Conservation (phyloP, 129 eudicot genomes). For the Apium graveolens region DNA sequence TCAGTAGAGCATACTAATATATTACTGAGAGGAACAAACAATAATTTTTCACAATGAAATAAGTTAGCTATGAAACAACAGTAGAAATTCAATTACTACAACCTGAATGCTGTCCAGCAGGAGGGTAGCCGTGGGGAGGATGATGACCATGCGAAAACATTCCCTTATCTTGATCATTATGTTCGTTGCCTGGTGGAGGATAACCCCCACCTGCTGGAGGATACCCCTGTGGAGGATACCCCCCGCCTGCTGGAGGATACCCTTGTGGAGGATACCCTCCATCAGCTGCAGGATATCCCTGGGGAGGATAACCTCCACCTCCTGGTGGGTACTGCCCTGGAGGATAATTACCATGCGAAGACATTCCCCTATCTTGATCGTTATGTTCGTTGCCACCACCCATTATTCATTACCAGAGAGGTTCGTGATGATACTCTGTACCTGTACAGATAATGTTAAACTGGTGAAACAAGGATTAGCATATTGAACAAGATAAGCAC, state of each 20-base stretch:
- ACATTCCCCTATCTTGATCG: constrained; percentile 46
- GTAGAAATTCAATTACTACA: constrained; percentile 6
- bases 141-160: constrained; percentile 33
- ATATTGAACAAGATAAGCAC: background rate
- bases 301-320: constrained; percentile 27
- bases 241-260: constrained; percentile 21
- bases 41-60: background rate
- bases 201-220: constrained; percentile 24
- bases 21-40: background rate
- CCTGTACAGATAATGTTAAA: background rate
- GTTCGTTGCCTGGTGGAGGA: constrained; percentile 23
- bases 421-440: background rate
- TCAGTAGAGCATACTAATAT: background rate
- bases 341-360: constrained; percentile 29
- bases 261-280: constrained; percentile 29
- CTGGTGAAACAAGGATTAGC: background rate
- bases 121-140: too few relatives aligned
- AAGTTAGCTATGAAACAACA: background rate
- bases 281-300: constrained; percentile 21
- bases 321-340: constrained; percentile 23
- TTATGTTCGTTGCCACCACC: constrained; percentile 48
- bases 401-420: constrained; percentile 27
- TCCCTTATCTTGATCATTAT: constrained; percentile 53
- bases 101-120: constrained; percentile 23
- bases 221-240: constrained; percentile 29